Conservation (phyloP, 2,329 filamentous ascomycete genomes). For the Phialophora expanda region DNA sequence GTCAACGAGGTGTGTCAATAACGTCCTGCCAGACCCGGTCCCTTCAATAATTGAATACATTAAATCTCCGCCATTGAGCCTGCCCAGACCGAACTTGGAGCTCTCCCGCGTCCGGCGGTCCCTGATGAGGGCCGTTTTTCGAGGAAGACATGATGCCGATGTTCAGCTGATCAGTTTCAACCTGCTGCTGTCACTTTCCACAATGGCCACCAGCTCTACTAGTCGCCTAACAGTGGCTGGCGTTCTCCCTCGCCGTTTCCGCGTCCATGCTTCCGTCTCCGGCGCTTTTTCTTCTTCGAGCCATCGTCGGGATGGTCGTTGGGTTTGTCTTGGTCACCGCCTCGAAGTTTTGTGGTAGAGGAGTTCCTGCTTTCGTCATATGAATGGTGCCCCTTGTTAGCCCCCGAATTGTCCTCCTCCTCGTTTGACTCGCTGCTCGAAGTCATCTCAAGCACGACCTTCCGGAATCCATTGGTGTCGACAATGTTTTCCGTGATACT, state of each 20-base stretch:
- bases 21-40: not conserved
- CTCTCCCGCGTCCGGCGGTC: not conserved
- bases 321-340: slow-evolving; percentile 8
- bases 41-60: not conserved
- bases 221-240: slow-evolving; percentile 31
- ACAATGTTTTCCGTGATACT: slow-evolving; percentile 81
- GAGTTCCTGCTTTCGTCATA: slow-evolving; percentile 7
- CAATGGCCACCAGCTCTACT: slow-evolving; percentile 17
- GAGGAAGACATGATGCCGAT: not conserved
- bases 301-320: slow-evolving; percentile 14
- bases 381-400: slow-evolving; percentile 27
- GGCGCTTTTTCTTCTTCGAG: slow-evolving; percentile 34
- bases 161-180: not conserved
- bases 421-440: slow-evolving; percentile 59
- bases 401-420: slow-evolving; percentile 38
- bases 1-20: not conserved
- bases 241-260: slow-evolving; percentile 30
- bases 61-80: not conserved
- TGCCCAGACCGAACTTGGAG: not conserved
- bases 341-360: slow-evolving; percentile 13
- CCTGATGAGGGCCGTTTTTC: not conserved
- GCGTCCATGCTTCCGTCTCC: slow-evolving; percentile 26
- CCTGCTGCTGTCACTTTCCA: not conserved
- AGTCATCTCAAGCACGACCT: slow-evolving; percentile 74
- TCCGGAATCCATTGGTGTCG: slow-evolving; percentile 73